Conservation (phyloP, 2,329 filamentous ascomycete genomes). For the Colletotrichum ledebouriae region DNA sequence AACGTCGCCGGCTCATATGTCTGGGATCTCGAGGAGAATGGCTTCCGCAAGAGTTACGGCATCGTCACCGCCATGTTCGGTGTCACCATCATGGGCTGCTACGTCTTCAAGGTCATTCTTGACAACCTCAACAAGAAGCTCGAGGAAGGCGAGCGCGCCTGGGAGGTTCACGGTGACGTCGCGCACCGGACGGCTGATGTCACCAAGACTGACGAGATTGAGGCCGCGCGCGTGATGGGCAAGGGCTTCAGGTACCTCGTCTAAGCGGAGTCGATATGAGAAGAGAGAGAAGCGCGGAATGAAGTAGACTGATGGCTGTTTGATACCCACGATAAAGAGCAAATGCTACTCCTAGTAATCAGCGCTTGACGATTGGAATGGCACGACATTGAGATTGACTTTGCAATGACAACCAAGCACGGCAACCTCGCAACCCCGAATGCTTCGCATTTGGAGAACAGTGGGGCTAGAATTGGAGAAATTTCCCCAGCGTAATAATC, state of each 20-base stretch:
- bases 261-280: constrained; percentile 44
- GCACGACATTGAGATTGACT: no score
- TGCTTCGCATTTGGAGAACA: not conserved
- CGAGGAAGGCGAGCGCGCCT: constrained; percentile 56
- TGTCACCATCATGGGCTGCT: constrained; percentile 67
- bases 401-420: no score
- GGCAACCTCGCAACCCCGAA: not conserved
- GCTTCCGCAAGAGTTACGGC: constrained; percentile 74
- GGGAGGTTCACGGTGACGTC: constrained; percentile 54
- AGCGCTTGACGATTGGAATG: no score
- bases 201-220: constrained; percentile 56
- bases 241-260: constrained; percentile 64
- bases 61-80: constrained; percentile 76
- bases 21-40: constrained; percentile 70
- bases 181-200: constrained; percentile 55
- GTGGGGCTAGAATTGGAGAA: constrained; percentile 6
- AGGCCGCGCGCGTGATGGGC: constrained; percentile 60
- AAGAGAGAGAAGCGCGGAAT: not conserved
- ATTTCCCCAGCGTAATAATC: constrained; percentile 8
- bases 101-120: constrained; percentile 62
- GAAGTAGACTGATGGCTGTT: constrained; percentile 2
- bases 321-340: constrained; percentile 36
- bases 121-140: constrained; percentile 61
- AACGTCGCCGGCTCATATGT: constrained; percentile 74
- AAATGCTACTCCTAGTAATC: constrained; percentile 4